Evolutionary conservation across 768 basidiomycete species (phyloP).

Genomic region (Tephrocybe sp.): DNA sequence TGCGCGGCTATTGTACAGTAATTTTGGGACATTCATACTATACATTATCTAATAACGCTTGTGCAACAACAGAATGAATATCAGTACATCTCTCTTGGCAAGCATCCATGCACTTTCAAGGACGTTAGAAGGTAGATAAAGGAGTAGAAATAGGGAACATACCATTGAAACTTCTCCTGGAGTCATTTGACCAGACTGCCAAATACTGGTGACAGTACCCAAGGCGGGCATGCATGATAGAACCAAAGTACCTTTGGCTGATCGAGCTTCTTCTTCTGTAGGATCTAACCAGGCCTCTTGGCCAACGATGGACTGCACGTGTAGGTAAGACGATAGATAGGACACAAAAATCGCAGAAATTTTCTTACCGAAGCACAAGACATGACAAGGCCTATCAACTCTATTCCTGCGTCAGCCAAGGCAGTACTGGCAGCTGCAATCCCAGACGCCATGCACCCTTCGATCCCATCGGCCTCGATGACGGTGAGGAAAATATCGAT

Average conservation of each 20-base stretch:
- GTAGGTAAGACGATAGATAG: constrained; percentile 3
- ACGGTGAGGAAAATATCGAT: constrained; percentile 91
- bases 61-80: constrained; percentile 73
- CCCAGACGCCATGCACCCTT: constrained; percentile 85
- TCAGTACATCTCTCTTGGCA: constrained; percentile 74
- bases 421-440: constrained; percentile 88
- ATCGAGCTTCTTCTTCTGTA: constrained; percentile 60
- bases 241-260: constrained; percentile 66
- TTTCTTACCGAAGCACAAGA: constrained; percentile 75
- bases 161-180: constrained; percentile 57
- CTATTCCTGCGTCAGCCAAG: constrained; percentile 90
- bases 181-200: constrained; percentile 75
- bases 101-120: constrained; percentile 59
- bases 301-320: constrained; percentile 53
- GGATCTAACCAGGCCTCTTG: constrained; percentile 80
- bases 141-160: constrained; percentile 24
- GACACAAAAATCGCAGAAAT: background rate
- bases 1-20: too few relatives aligned
- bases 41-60: constrained; percentile 55
- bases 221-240: constrained; percentile 89
- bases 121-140: constrained; percentile 1
- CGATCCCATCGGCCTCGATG: constrained; percentile 91
- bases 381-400: constrained; percentile 84
- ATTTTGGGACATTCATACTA: background rate
- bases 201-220: constrained; percentile 78